Percentiles rank a stretch among this genome's conserved stretches.
Evolutionary conservation across 2,329 filamentous ascomycete species (phyloP).

Genomic region (Cercospora berteroae): DNA sequence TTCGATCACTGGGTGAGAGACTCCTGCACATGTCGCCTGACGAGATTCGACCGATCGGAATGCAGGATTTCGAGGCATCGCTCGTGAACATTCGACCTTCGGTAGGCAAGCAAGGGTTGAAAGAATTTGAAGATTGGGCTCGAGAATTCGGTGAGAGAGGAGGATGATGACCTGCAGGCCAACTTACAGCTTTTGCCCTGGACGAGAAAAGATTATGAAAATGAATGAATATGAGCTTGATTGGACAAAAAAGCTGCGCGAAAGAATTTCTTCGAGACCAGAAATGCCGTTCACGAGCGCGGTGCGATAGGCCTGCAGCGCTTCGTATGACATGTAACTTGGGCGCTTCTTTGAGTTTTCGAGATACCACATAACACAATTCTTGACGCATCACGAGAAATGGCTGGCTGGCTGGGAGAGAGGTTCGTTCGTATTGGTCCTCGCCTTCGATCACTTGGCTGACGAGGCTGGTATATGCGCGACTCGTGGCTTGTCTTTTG

Average conservation of each 20-base stretch:
- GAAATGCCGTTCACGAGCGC: slow-evolving; percentile 4
- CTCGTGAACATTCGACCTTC: slow-evolving; percentile 82
- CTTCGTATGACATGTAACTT: slow-evolving; percentile 3
- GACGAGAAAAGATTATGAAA: neutral
- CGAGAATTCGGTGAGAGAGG: slow-evolving; percentile 88
- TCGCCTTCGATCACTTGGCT: neutral
- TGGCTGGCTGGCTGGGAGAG: neutral
- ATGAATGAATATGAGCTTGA: neutral
- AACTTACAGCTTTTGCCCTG: neutral
- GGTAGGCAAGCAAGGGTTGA: slow-evolving; percentile 79
- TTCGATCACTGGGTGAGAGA: slow-evolving; percentile 85
- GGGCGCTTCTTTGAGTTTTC: neutral
- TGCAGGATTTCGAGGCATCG: slow-evolving; percentile 81
- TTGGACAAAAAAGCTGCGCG: neutral
- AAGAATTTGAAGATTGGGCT: slow-evolving; percentile 93
- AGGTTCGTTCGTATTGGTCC: neutral
- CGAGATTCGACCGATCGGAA: slow-evolving; percentile 81
- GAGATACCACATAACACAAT: slow-evolving; percentile 9
- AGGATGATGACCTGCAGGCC: slow-evolving; percentile 51
- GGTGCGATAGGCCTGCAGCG: slow-evolving; percentile 13
- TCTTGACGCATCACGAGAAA: neutral
- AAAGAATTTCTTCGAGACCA: neutral
- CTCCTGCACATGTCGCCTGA: slow-evolving; percentile 90
- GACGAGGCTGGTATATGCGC: neutral
- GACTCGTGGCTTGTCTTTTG: neutral